Percentiles rank a stretch among this genome's conserved stretches.
Conservation (phyloP, 2,329 filamentous ascomycete genomes). For the Acrodontium crateriforme region DNA sequence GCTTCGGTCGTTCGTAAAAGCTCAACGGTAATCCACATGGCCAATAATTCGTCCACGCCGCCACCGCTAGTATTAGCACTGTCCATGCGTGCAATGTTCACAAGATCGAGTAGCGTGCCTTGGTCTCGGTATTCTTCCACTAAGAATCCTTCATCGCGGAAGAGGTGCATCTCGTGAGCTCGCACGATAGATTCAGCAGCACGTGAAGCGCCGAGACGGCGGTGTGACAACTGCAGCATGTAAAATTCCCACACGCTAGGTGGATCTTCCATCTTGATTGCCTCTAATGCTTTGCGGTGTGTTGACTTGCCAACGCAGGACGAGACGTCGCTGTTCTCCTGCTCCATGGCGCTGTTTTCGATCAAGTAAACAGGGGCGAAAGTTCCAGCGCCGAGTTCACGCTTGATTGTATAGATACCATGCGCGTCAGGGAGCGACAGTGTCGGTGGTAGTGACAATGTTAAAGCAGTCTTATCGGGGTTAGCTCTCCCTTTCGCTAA, state of each 20-base stretch:
- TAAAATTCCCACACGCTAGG: slow-evolving; percentile 91
- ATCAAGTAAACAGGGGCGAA: slow-evolving; percentile 93
- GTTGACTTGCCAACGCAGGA: slow-evolving; percentile 48
- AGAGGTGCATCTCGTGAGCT: slow-evolving; percentile 84
- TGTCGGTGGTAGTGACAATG: slow-evolving; percentile 45
- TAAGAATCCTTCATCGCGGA: slow-evolving; percentile 77
- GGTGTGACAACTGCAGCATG: slow-evolving; percentile 73
- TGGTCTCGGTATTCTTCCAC: slow-evolving; percentile 78
- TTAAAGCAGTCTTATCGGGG: slow-evolving; percentile 47
- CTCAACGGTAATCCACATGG: slow-evolving; percentile 93
- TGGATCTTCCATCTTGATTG: slow-evolving; percentile 87
- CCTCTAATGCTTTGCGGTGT: slow-evolving; percentile 53
- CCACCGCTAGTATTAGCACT: slow-evolving; percentile 44
- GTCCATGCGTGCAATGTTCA: slow-evolving; percentile 63
- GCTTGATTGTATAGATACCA: slow-evolving; percentile 61
- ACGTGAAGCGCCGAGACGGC: slow-evolving; percentile 55
- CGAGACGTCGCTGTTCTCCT: slow-evolving; percentile 32
- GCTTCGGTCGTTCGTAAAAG: slow-evolving; percentile 80
- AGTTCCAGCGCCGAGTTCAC: slow-evolving; percentile 81
- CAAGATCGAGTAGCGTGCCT: slow-evolving; percentile 85
- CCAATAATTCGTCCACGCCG: slow-evolving; percentile 77
- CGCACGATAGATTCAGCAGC: slow-evolving; percentile 64
- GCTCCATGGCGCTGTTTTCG: slow-evolving; percentile 42
- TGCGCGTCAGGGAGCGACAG: slow-evolving; percentile 54
- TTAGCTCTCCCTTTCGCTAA: slow-evolving; percentile 40